phyloP scores from a whole-genome alignment of 495 filamentous ascomycete species.

The Chaetomium tenue region DNA sequence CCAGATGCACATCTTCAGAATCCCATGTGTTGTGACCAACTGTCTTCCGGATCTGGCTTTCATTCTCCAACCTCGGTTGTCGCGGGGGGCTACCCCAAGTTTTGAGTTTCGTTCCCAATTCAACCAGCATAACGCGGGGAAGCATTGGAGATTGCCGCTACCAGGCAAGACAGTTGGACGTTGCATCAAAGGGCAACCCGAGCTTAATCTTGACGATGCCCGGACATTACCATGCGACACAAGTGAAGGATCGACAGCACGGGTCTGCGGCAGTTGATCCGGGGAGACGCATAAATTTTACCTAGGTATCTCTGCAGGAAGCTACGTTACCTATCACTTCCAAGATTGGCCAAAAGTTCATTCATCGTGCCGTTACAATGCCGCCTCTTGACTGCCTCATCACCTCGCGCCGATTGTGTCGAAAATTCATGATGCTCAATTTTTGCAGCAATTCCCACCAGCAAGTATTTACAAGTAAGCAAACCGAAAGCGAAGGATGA shows the following conservation, averaged over 20 bases:
- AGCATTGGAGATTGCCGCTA: not conserved
- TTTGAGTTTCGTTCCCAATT: not conserved
- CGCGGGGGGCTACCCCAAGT: not conserved
- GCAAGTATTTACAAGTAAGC: not conserved
- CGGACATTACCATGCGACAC: conserved; percentile 25
- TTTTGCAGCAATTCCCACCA: not conserved
- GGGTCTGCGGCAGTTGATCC: not conserved
- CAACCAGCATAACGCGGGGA: too few relatives aligned
- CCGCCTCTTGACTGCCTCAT: not conserved
- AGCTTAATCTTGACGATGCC: not conserved
- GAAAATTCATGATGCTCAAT: not conserved
- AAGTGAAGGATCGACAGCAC: conserved; percentile 31
- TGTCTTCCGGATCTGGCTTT: not conserved
- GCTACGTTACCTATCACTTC: not conserved
- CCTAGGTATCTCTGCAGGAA: not conserved
- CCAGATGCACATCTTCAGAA: conserved; percentile 13
- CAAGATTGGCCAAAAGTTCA: too few relatives aligned
- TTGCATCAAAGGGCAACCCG: conserved; percentile 12
- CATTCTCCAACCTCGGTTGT: not conserved
- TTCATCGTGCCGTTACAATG: not conserved
- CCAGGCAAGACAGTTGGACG: not conserved
- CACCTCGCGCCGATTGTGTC: too few relatives aligned
- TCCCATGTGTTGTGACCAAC: conserved; percentile 8
- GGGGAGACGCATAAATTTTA: too few relatives aligned
- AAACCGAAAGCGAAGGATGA: not conserved